phyloP scores from a whole-genome alignment of 2,329 filamentous ascomycete species.

The Ophiostoma angusticollis region DNA sequence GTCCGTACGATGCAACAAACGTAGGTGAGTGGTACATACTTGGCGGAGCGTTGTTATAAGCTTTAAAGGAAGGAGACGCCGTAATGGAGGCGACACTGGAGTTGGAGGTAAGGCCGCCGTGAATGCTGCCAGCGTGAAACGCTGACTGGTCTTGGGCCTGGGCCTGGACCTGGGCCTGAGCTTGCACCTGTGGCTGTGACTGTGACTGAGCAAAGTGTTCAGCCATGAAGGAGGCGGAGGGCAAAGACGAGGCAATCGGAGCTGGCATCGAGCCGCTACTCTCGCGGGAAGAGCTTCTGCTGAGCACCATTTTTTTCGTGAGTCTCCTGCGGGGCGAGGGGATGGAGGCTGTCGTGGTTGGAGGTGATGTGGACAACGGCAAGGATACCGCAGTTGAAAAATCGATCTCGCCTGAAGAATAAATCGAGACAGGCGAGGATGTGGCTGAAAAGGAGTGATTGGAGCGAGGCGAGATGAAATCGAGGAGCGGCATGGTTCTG shows the following conservation, averaged over 20 bases:
- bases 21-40: conserved; percentile 38
- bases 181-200: neutral
- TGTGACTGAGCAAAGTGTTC: conserved; percentile 2
- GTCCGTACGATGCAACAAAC: conserved; percentile 39
- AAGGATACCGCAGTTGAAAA: neutral
- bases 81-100: neutral
- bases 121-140: too few relatives aligned
- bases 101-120: conserved; percentile 1
- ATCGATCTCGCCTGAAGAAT: conserved; percentile 4
- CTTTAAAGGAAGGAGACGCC: neutral
- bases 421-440: conserved; percentile 3
- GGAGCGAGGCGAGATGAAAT: conserved; percentile 1
- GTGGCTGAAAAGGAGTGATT: neutral
- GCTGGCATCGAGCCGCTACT: neutral
- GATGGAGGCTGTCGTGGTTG: conserved; percentile 1
- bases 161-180: neutral
- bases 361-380: conserved; percentile 5
- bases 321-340: neutral
- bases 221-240: neutral
- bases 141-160: too few relatives aligned
- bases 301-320: conserved; percentile 7
- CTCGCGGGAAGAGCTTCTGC: conserved; percentile 6
- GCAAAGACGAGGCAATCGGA: neutral
- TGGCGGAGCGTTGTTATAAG: neutral
- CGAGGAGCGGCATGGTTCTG: conserved; percentile 6